Conservation (phyloP, 345 rosid species). For the Erucastrum elatum region DNA sequence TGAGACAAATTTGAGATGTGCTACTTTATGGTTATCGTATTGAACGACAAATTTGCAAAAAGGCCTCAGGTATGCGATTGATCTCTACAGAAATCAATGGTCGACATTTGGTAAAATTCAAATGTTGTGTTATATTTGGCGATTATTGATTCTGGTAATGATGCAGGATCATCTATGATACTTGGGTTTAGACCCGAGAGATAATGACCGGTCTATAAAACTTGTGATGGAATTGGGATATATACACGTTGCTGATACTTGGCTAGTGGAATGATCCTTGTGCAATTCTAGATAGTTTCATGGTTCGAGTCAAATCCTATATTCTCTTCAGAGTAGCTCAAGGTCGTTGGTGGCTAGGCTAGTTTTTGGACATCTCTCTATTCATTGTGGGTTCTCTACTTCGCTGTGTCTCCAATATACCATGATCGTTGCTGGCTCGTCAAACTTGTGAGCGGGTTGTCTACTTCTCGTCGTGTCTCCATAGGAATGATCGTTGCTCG, state of each 20-base stretch:
- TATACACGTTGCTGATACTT: slow-evolving; percentile 24
- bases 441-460: no score
- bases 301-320: slow-evolving; percentile 4
- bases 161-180: slow-evolving; percentile 38
- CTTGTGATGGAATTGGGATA: slow-evolving; percentile 36
- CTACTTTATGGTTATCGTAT: slow-evolving; percentile 44
- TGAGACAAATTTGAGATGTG: slow-evolving; percentile 45
- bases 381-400: no score
- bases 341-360: slow-evolving; percentile 2
- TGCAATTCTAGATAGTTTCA: slow-evolving; percentile 9
- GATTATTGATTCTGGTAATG: slow-evolving; percentile 35
- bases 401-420: no score
- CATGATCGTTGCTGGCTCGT: background rate
- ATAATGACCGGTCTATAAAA: slow-evolving; percentile 24
- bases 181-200: slow-evolving; percentile 27
- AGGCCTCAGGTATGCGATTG: slow-evolving; percentile 38
- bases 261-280: slow-evolving; percentile 25
- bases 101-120: slow-evolving; percentile 33
- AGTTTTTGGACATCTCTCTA: no score
- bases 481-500: no score
- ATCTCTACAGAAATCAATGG: slow-evolving; percentile 13
- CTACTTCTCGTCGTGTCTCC: no score
- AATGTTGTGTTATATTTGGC: slow-evolving; percentile 29
- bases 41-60: slow-evolving; percentile 31
- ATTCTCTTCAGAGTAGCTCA: background rate